Evolutionary conservation across 495 filamentous ascomycete species (phyloP).

Genomic region (Margaritispora aquatica): DNA sequence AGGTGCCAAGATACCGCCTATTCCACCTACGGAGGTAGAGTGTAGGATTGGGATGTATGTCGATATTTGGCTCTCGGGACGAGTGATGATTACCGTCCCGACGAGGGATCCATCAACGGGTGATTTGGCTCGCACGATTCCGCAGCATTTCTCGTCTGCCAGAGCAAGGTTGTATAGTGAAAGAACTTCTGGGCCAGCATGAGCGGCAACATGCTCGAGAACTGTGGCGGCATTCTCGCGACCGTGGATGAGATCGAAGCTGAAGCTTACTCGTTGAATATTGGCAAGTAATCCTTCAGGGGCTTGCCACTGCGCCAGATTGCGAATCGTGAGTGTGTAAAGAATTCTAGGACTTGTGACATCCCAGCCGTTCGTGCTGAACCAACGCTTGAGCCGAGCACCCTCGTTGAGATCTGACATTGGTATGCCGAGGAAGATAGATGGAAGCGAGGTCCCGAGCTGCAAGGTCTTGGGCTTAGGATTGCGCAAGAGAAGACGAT

Average conservation of each 20-base stretch:
- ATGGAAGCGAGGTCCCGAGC: slow-evolving; percentile 70
- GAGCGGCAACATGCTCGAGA: slow-evolving; percentile 66
- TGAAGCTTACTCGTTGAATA: slow-evolving; percentile 59
- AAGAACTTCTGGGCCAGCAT: slow-evolving; percentile 72
- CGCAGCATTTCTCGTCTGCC: slow-evolving; percentile 62
- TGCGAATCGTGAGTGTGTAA: slow-evolving; percentile 59
- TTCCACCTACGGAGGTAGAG: slow-evolving; percentile 2
- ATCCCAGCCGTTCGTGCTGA: slow-evolving; percentile 67
- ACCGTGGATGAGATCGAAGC: slow-evolving; percentile 78
- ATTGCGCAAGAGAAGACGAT: slow-evolving; percentile 55
- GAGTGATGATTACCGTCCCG: slow-evolving; percentile 81
- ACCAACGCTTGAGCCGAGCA: slow-evolving; percentile 34
- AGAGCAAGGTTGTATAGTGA: slow-evolving; percentile 79
- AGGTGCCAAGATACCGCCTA: slow-evolving; percentile 75
- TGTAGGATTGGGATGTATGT: slow-evolving; percentile 61
- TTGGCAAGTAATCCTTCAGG: slow-evolving; percentile 67
- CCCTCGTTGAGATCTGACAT: slow-evolving; percentile 26
- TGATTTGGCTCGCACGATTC: slow-evolving; percentile 75
- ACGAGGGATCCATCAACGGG: slow-evolving; percentile 60
- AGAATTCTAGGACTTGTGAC: slow-evolving; percentile 54
- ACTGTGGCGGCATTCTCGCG: slow-evolving; percentile 69
- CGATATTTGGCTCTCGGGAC: slow-evolving; percentile 56
- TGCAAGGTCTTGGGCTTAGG: slow-evolving; percentile 64
- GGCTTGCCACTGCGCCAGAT: slow-evolving; percentile 64
- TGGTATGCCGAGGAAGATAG: slow-evolving; percentile 71